Evolutionary conservation across 2,329 filamentous ascomycete genomes (phyloP), one percentile per base, ranked within the genome.

Genomic region (Colletotrichum australisinense): DNA sequence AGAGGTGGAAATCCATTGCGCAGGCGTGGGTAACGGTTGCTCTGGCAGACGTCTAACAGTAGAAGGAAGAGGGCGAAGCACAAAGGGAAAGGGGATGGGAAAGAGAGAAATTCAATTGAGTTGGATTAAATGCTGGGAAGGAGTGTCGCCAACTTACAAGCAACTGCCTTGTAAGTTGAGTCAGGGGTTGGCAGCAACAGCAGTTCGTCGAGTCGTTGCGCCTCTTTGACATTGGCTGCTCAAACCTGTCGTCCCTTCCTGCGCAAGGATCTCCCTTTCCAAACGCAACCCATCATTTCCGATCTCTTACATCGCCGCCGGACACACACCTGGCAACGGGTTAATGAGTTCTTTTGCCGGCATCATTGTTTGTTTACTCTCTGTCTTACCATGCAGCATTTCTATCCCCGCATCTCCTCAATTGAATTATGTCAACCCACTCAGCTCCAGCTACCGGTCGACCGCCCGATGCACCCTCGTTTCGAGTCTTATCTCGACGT

Each of bases 301-400:
- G 46, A 46, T 66, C 53, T 26, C n/a, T 28, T 6, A 32, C 46
- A 22, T 55, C 56, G 30, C 19, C 46, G 35, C 30, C 32, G 12
- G 68, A 42, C 24, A 68, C 49, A 49, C 56, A 49, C 64, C 56
- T 42, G 9, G 69, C 26, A 42, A 63, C 65, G 19, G 32, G n/a
- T 1, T 59, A 5, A 6, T 28, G 28, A 28, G 24, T 30, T 22
- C 57, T 30, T 24, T 46, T n/a, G 28, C 12, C 14, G 7, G 38
- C 14, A 24, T 22, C 8, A 16, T 58, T 66, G 67, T 73, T 73
- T 73, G 28, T 73, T 73, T 66, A 63, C 28, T 62, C 56, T 52
- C 56, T 38, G 56, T 32, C 32, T 46, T 9, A 64, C 32, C 22
- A 11, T 28, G 35, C 26, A 67, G 26, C 24, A 67, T 67, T 56